Conservation (phyloP, 768 basidiomycete species). For the Boletus insuetus region DNA sequence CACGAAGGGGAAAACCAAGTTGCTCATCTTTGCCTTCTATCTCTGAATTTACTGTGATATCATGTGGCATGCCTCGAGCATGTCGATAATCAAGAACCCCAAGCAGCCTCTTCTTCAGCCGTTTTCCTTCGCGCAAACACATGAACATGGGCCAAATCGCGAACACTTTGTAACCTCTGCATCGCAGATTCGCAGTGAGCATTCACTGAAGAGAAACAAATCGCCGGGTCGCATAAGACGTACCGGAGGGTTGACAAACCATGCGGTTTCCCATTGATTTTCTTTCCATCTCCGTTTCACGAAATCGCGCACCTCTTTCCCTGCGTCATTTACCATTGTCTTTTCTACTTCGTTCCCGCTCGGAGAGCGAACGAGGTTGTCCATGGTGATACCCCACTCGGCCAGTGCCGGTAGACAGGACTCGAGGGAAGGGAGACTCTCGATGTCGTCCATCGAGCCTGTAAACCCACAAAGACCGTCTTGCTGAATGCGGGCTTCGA, state of each 20-base stretch:
- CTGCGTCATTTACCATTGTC: slow-evolving; percentile 46
- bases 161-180: slow-evolving; percentile 80
- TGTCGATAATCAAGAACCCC: slow-evolving; percentile 9
- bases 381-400: slow-evolving; percentile 69
- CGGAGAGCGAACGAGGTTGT: slow-evolving; percentile 53
- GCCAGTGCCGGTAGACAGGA: slow-evolving; percentile 58
- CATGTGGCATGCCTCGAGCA: not conserved
- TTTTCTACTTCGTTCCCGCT: slow-evolving; percentile 54
- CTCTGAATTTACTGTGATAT: not conserved
- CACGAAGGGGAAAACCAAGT: not conserved
- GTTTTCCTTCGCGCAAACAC: slow-evolving; percentile 70
- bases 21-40: slow-evolving; percentile 6
- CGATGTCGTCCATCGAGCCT: slow-evolving; percentile 51
- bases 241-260: slow-evolving; percentile 90
- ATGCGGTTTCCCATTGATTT: slow-evolving; percentile 82
- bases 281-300: slow-evolving; percentile 68
- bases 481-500: slow-evolving; percentile 59
- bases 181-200: not conserved
- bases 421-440: slow-evolving; percentile 57
- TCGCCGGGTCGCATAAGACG: slow-evolving; percentile 20
- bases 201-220: not conserved
- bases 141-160: slow-evolving; percentile 80
- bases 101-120: slow-evolving; percentile 18
- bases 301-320: slow-evolving; percentile 59
- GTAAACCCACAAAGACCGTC: slow-evolving; percentile 87